These are phyloP conservation scores for Ceratobasidium sp. DNA, from an alignment of 1,284 basidiomycete genomes.

Conservation along the genomic window DNA sequence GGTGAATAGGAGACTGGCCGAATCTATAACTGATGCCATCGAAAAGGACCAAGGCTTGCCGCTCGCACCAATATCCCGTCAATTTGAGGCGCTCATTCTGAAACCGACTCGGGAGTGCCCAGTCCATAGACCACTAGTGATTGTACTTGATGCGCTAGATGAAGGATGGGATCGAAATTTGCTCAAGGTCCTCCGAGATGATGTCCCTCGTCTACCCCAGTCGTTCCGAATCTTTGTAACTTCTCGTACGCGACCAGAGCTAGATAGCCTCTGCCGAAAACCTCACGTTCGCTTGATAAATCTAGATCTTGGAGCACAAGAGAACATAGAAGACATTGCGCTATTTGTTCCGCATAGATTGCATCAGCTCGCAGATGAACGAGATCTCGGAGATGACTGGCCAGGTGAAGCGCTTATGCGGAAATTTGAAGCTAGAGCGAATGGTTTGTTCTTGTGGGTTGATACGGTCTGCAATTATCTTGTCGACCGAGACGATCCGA, in stretches of 20 bases:
- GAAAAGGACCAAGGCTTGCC: background rate
- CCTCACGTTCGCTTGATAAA: slow-evolving; percentile 4
- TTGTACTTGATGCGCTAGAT: slow-evolving; percentile 28
- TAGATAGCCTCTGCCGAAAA: slow-evolving; percentile 2
- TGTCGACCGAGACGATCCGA: slow-evolving; percentile 39
- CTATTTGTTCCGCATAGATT: slow-evolving; percentile 3
- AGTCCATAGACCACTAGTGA: background rate
- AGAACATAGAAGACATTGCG: slow-evolving; percentile 17
- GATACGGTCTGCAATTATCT: slow-evolving; percentile 51
- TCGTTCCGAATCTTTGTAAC: slow-evolving; percentile 23
- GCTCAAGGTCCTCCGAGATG: background rate
- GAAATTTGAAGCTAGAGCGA: background rate
- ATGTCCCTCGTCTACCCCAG: background rate
- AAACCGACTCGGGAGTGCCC: background rate
- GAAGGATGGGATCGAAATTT: background rate
- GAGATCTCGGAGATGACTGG: slow-evolving; percentile 1
- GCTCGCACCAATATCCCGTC: background rate
- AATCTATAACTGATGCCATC: background rate
- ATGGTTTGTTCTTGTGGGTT: slow-evolving; percentile 54
- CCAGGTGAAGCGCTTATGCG: background rate
- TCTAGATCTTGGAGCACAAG: background rate
- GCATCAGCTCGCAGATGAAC: background rate
- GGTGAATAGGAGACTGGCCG: background rate
- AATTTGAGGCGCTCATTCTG: slow-evolving; percentile 7
- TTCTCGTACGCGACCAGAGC: slow-evolving; percentile 12